These are phyloP conservation scores for Suhomyces bolitotheri DNA, from an alignment of 1,139 yeast genomes.

Conservation along the genomic window DNA sequence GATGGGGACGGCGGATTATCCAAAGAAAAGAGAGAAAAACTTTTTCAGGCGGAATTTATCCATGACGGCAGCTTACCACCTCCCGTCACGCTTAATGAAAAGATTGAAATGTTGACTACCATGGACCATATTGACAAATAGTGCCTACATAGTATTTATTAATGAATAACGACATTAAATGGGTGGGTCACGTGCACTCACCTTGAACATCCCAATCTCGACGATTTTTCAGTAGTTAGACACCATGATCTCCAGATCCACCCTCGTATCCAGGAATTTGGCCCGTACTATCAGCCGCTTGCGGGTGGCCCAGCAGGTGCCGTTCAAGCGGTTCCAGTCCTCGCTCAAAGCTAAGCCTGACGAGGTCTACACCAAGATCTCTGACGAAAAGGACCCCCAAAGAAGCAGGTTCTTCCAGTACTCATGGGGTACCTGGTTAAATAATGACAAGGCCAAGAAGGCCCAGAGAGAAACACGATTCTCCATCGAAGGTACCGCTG, in stretches of 20 bases:
- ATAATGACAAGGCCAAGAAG: slow-evolving; percentile 72
- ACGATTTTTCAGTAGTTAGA: slow-evolving; percentile 6
- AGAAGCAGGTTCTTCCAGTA: slow-evolving; percentile 79
- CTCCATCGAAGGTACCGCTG: slow-evolving; percentile 72
- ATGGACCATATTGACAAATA: slow-evolving; percentile 2
- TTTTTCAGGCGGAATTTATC: slow-evolving; percentile 14
- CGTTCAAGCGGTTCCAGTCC: slow-evolving; percentile 15
- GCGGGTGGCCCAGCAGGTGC: background rate
- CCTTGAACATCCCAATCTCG: background rate
- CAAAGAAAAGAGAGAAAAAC: slow-evolving; percentile 10
- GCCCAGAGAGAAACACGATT: slow-evolving; percentile 78
- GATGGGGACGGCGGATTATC: slow-evolving; percentile 25
- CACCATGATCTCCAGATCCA: slow-evolving; percentile 13
- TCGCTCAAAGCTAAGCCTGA: slow-evolving; percentile 24
- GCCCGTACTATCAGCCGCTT: slow-evolving; percentile 1
- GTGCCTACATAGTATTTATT: slow-evolving; percentile 2
- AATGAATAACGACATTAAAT: slow-evolving; percentile 7
- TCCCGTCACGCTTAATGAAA: slow-evolving; percentile 32
- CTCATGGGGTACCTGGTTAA: slow-evolving; percentile 95
- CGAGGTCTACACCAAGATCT: slow-evolving; percentile 51
- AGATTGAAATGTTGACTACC: slow-evolving; percentile 28
- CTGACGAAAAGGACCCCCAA: slow-evolving; percentile 66
- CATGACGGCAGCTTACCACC: slow-evolving; percentile 18
- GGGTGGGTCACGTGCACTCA: slow-evolving; percentile 3
- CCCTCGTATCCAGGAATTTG: slow-evolving; percentile 6